Evolutionary conservation across 148 eudicot genomes (phyloP), one percentile per base, ranked within the genome.

Genomic region (Fagopyrum tataricum): DNA sequence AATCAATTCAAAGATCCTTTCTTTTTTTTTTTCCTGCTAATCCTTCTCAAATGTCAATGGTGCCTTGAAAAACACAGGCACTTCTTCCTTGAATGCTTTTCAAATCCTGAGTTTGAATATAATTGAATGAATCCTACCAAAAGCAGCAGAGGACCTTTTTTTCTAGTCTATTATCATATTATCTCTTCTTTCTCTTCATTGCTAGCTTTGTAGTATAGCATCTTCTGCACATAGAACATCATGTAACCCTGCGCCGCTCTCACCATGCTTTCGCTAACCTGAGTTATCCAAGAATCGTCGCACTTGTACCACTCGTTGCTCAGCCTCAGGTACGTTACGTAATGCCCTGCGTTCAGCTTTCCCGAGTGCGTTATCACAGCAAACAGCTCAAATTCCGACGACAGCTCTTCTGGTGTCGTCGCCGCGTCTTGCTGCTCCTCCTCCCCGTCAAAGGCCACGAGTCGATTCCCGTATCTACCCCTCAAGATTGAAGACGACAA

Each of bases 201-300:
- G 71, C 82, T 90, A 49, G 81, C 96, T 78, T 81, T 88, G 81
- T 90, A 88, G 58, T 84, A 85, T 70, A 88, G 82, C 86, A 79
- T 88, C 81, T 88, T 90, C 75, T 90, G 96, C 78, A 90, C 92
- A 71, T 90, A 90, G 73, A 88, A 90, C 77, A 90, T 88, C 96
- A 90, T 90, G 78, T 90, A 90, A 5, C 88, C 92, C 79, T 90
- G 92, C 2, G 96, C 81, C 46, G 91, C 88, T 78, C 96, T 82
- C 39, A 90, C 96, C 11, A 82, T 80, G 72, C 80, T 79, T 74
- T 88, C 96, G 56, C 77, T 81, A 9, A 90, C 96, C 75, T 61
- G 86, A 69, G 89, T 88, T 46, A 90, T 81, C 96, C 96, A 88
- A 69, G 96, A 89, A 80, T 90, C 96, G 48, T 90, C 96, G 37